Evolutionary conservation across 139 green algal genomes (phyloP).

Genomic region (Picochlorum sp.): DNA sequence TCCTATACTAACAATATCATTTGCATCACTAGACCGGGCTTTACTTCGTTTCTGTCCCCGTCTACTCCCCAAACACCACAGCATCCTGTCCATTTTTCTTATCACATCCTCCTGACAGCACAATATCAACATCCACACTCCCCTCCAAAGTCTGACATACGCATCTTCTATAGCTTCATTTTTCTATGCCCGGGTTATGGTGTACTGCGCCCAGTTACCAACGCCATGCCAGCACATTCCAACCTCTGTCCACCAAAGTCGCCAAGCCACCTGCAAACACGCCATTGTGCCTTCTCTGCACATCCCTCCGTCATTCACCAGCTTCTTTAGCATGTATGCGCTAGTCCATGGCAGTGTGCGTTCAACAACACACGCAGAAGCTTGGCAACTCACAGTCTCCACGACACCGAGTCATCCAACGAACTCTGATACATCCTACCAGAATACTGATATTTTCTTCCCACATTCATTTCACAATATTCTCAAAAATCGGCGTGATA

Average conservation of each 20-base stretch:
- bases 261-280: conserved; percentile 20
- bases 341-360: neutral
- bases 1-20: too few relatives aligned
- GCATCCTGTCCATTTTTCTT: neutral
- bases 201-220: conserved; percentile 9
- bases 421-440: too few relatives aligned
- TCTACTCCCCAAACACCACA: neutral
- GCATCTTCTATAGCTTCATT: conserved; percentile 15
- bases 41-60: too few relatives aligned
- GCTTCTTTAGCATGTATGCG: conserved; percentile 7
- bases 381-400: too few relatives aligned
- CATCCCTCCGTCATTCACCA: neutral
- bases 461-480: too few relatives aligned
- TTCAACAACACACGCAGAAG: neutral
- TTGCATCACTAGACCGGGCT: too few relatives aligned
- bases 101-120: neutral
- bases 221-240: conserved; percentile 16
- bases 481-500: too few relatives aligned
- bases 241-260: conserved; percentile 12
- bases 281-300: conserved; percentile 11
- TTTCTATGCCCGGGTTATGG: conserved; percentile 5
- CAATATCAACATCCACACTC: neutral
- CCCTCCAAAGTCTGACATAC: conserved; percentile 15
- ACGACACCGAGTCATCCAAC: too few relatives aligned
- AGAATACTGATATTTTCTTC: too few relatives aligned